Percentiles rank a stretch among this genome's conserved stretches.
Evolutionary conservation across 352 stramenopile species (phyloP).

Genomic region (Thraustotheca clavata): DNA sequence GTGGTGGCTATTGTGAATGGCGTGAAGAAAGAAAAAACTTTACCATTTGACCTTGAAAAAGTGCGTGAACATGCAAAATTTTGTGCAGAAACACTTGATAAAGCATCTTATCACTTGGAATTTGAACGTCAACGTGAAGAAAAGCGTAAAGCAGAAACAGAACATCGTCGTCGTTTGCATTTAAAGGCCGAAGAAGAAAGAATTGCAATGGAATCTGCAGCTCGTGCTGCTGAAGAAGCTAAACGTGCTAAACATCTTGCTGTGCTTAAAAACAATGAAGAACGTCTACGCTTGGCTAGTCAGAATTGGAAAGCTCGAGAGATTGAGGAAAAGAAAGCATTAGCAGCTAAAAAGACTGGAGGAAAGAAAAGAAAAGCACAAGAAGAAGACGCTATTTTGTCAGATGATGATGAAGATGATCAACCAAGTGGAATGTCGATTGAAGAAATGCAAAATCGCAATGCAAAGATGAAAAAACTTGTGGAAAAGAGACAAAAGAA

Average conservation of each 20-base stretch:
- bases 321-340: constrained; percentile 76
- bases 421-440: constrained; percentile 65
- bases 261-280: constrained; percentile 72
- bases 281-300: constrained; percentile 71
- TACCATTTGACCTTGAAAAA: constrained; percentile 87
- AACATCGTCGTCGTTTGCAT: constrained; percentile 69
- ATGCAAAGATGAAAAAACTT: constrained; percentile 77
- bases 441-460: constrained; percentile 86
- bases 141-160: constrained; percentile 72
- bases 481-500: constrained; percentile 76
- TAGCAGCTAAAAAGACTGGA: constrained; percentile 61
- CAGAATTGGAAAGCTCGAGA: constrained; percentile 78
- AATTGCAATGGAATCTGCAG: constrained; percentile 50
- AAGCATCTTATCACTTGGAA: constrained; percentile 83
- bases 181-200: constrained; percentile 54
- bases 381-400: constrained; percentile 45
- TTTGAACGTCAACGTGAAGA: constrained; percentile 84
- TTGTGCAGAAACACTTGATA: constrained; percentile 75
- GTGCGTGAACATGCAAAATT: constrained; percentile 83
- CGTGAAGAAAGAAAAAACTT: constrained; percentile 62
- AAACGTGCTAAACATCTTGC: constrained; percentile 35
- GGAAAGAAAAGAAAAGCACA: constrained; percentile 61
- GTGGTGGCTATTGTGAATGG: constrained; percentile 35
- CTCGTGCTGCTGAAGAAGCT: constrained; percentile 46
- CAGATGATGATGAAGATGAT: constrained; percentile 45